Evolutionary conservation across 441 rosid genomes (phyloP), one percentile per base, ranked within the genome.

Genomic region (Populus hybrid): DNA sequence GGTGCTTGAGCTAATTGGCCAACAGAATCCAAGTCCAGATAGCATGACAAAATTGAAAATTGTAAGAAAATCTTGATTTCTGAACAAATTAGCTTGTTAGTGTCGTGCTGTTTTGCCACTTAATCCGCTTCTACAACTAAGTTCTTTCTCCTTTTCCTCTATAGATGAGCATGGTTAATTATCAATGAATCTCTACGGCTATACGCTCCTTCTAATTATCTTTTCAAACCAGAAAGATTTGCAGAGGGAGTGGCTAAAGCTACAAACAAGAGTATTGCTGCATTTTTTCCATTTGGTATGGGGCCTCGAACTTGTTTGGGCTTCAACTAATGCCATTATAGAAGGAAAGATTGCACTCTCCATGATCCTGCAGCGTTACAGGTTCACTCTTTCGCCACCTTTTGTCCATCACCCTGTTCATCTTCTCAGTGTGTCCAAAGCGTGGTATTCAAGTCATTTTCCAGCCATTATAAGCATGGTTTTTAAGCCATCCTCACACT

Each of bases 41-140:
- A 70, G 81, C 67, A 74, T 87, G n/a, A 67, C 79, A 50, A 85
- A 67, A 79, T 54, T 89, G 70, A 88, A 83, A 68, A 85, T 24
- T 50, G 88, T 85, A 72, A 76, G 87, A 10, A 42, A 42, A 42
- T 42, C 16, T 42, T 42, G 50, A 42, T 42, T 42, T 42, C 50
- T 42, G 50, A 42, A 42, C 50, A 42, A 42, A 42, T 42, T 42
- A 42, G 50, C 1, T 42, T 10, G 50, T 42, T 42, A 42, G 4
- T 42, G 50, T 10, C 50, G 14, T 42, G 50, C 14, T 10, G 50
- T 0, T 42, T 42, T 42, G 50, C 50, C 42, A 11, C 50, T 1
- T 3, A 42, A 42, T 42, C 14, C 16, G 3, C 14, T 42, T 42
- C 50, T 42, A 10, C 14, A 42, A 42, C 50, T 10, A 42, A 42